A percentile compares a stretch with the other conserved stretches of the same genome.
phyloP scores from a whole-genome alignment of 805 yeast genomes.

The Metschnikowia lochheadii region DNA sequence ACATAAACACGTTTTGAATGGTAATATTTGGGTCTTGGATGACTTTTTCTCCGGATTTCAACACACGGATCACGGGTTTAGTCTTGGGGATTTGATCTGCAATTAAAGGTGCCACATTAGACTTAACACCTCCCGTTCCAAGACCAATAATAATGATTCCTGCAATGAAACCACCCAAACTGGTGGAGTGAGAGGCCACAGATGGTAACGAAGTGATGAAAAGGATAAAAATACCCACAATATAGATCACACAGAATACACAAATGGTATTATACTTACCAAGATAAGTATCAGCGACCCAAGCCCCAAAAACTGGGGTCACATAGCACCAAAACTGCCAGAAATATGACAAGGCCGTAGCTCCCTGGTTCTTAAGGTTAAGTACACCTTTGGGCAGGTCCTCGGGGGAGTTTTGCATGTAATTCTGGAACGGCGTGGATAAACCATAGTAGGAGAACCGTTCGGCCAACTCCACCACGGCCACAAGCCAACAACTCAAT shows the following conservation, averaged over 20 bases:
- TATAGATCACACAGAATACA: constrained; percentile 55
- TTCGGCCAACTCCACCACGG: constrained; percentile 74
- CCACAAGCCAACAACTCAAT: constrained; percentile 56
- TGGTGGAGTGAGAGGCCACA: constrained; percentile 44
- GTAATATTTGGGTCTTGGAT: constrained; percentile 62
- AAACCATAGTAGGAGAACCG: constrained; percentile 79
- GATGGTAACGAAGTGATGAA: constrained; percentile 68
- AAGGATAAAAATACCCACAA: constrained; percentile 58
- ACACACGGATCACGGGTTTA: constrained; percentile 34
- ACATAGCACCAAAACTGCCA: constrained; percentile 81
- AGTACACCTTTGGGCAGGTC: constrained; percentile 50
- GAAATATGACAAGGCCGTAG: constrained; percentile 69
- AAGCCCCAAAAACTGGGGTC: constrained; percentile 75
- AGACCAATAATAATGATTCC: constrained; percentile 61
- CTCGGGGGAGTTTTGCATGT: constrained; percentile 57
- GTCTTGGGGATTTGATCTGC: constrained; percentile 49
- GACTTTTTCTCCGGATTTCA: constrained; percentile 39
- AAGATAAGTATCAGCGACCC: constrained; percentile 67
- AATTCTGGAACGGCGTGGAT: constrained; percentile 72
- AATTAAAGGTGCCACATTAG: constrained; percentile 70
- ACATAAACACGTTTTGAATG: constrained; percentile 68
- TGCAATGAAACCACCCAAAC: constrained; percentile 59
- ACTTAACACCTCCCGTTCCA: constrained; percentile 79
- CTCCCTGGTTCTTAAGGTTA: constrained; percentile 55
- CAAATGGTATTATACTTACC: constrained; percentile 71